Base-by-base conservation (phyloP, 23 red algal species). In the Agarophyton chilense region DNA sequence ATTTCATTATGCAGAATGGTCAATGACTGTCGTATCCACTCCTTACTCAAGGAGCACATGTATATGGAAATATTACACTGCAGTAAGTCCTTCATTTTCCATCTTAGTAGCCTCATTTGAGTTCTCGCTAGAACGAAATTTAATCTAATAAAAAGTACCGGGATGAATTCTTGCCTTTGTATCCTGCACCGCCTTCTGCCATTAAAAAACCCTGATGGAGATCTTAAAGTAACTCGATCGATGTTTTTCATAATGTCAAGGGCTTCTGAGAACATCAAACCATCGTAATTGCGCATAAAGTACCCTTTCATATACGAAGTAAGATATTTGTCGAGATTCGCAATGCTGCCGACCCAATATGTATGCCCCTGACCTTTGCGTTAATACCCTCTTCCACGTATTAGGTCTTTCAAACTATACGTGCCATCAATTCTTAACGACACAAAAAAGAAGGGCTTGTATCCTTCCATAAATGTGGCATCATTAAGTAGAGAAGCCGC, bases 251-350 rank as follows among this genome's bases (percentile, higher is more conserved):
- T 49, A 49, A 31, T 10, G 3, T 9, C 13, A 2, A 52, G 18
- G 28, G 39, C 71, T n/a, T 50, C 71, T n/a, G 10, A 10, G 26
- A n/a, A 42, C 10, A 8, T 73, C 21, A 77, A 52, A 11, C 39
- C 31, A 53, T 77, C 41, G 71, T 77, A 77, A 35, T 73, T 49
- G 26, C n/a, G n/a, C n/a, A n/a, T n/a, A n/a, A n/a, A n/a, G n/a
- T n/a, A n/a, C n/a, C n/a, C n/a, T n/a, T n/a, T n/a, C n/a, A n/a
- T n/a, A n/a, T n/a, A n/a, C n/a, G n/a, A n/a, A n/a, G n/a, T n/a
- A n/a, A n/a, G n/a, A n/a, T n/a, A n/a, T n/a, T n/a, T n/a, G n/a
- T n/a, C n/a, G n/a, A n/a, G n/a, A n/a, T n/a, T n/a, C n/a, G n/a
- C n/a, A n/a, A n/a, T n/a, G n/a, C n/a, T n/a, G n/a, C n/a, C n/a